Base-by-base conservation (phyloP, 2,329 filamentous ascomycete species). In the Verticillium alfalfae region DNA sequence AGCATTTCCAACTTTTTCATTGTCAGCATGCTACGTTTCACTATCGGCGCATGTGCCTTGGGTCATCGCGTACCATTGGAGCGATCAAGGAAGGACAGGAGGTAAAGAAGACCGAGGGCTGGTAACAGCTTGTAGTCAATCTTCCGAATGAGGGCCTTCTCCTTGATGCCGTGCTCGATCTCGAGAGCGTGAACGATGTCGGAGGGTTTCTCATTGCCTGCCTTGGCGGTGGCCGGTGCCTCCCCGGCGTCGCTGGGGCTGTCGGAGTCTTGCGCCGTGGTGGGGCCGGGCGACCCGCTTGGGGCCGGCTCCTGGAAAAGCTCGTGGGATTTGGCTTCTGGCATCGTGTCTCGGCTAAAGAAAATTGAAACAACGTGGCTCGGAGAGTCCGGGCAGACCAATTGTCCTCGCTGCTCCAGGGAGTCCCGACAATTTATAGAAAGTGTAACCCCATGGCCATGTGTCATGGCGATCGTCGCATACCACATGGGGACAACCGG, bases 61-160 rank as follows among this genome's bases (percentile, higher is more conserved):
- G 18, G 12, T 2, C 26, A 12, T 68, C 58, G 37, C 80, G 52
- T 80, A 81, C 76, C 83, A 73, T 87, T 87, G 67, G 82, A 84
- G 37, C 83, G 74, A 65, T 86, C 84, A 9, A 86, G 69, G 63
- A 86, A 86, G 0, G 81, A 85, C 0, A 86, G 69, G 6, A 86
- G 70, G 66, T 87, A 87, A 12, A 86, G 65, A 3, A 85, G 67
- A 0, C 82, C 82, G 2, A 86, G 78, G 0, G 81, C 79, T 0
- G 84, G 84, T 0, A 87, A 70, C 4, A 87, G 72, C 56, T 78
- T 75, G 3, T 71, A 65, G 63, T 86, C 84, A 15, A 86, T 67
- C 64, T 84, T 90, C 10, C 86, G 77, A 7, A 90, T 67, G 2
- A 91, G 73, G 49, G 78, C 82, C 60, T 66, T 68, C 68, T 89